Percentiles rank a stretch among this genome's conserved stretches.
Evolutionary conservation across 768 basidiomycete genomes (phyloP).

Genomic region (Tricholoma saponaceum): DNA sequence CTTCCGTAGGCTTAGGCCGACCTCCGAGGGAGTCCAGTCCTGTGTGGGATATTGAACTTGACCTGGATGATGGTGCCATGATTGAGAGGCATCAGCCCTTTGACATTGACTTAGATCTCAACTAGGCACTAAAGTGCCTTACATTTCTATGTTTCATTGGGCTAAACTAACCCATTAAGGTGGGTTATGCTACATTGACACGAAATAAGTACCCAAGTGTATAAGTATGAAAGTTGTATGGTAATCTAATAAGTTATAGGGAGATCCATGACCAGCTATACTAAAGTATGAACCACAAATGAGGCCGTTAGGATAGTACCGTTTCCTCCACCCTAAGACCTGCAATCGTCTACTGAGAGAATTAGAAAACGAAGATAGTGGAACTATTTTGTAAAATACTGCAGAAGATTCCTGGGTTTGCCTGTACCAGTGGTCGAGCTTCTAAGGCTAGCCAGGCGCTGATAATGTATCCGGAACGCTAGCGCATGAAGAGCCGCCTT

Average conservation of each 20-base stretch:
- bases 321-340: background rate
- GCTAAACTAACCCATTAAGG: background rate
- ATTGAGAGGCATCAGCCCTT: slow-evolving; percentile 25
- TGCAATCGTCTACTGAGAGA: background rate
- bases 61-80: slow-evolving; percentile 28
- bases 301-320: background rate
- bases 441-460: slow-evolving; percentile 33
- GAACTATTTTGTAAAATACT: slow-evolving; percentile 14
- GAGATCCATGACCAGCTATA: slow-evolving; percentile 6
- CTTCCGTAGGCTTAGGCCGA: slow-evolving; percentile 9
- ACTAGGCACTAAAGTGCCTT: slow-evolving; percentile 11
- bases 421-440: slow-evolving; percentile 11
- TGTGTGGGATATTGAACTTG: slow-evolving; percentile 71
- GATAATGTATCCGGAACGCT: slow-evolving; percentile 60
- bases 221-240: slow-evolving; percentile 1
- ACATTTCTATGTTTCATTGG: background rate
- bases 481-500: slow-evolving; percentile 68
- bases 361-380: background rate
- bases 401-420: slow-evolving; percentile 1
- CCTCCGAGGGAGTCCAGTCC: slow-evolving; percentile 47
- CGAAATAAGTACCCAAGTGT: background rate
- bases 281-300: slow-evolving; percentile 11
- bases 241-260: slow-evolving; percentile 1
- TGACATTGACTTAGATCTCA: slow-evolving; percentile 48
- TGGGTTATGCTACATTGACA: background rate